Percentiles rank a stretch among this genome's conserved stretches.
Evolutionary conservation across 306 rosid genomes (phyloP).

Genomic region (Cajanus cajan): DNA sequence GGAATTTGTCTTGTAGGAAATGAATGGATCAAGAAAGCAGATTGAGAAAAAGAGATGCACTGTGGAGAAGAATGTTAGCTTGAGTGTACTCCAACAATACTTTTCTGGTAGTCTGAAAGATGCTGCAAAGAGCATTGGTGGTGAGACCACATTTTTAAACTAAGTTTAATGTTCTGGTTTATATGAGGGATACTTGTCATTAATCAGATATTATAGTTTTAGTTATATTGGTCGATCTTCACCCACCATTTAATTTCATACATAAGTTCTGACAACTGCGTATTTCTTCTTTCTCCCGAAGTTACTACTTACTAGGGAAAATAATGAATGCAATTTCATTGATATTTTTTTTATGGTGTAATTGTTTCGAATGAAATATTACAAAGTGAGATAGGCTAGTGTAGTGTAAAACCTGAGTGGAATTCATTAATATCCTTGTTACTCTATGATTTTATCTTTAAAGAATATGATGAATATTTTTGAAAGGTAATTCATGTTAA

Average conservation of each 20-base stretch:
- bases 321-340: neutral
- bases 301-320: neutral
- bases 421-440: neutral
- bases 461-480: constrained; percentile 1
- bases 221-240: constrained; percentile 20
- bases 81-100: constrained; percentile 86
- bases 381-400: neutral
- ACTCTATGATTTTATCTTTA: neutral
- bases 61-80: constrained; percentile 83
- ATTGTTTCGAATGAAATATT: neutral
- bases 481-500: constrained; percentile 12
- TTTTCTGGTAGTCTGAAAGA: constrained; percentile 98
- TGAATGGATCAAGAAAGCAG: constrained; percentile 57
- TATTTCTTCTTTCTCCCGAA: neutral
- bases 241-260: neutral
- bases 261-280: neutral
- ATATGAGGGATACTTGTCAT: constrained; percentile 6
- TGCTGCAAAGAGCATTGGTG: constrained; percentile 95
- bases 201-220: neutral
- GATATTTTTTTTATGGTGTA: neutral
- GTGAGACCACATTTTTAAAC: constrained; percentile 47
- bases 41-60: constrained; percentile 74
- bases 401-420: neutral
- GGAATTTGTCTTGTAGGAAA: constrained; percentile 44
- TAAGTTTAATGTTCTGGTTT: constrained; percentile 17